Evolutionary conservation across 139 green algal genomes (phyloP), one percentile per base, ranked within the genome.

Genomic region (Chlorella ohadii): DNA sequence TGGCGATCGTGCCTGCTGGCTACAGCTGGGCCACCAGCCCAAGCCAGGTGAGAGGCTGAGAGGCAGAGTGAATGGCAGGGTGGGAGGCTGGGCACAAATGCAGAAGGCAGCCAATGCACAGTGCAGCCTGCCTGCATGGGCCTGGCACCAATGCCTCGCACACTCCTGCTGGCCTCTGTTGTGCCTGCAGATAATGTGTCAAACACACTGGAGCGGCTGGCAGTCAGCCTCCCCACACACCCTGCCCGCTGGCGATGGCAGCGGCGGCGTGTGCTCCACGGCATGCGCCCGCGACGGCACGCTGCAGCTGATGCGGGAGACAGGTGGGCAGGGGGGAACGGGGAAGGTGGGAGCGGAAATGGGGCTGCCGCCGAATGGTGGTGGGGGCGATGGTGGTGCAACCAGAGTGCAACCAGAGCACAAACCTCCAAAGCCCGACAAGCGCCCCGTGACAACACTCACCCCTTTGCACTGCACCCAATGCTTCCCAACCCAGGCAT

Each of bases 201-300:
- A 91, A 33, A 73, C 63, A 27, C 86, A 94, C 65, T 94, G 88
- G 87, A 82, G 39, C 11, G 59, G 74, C 31, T 94, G 90, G 90
- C 65, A 88, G 31, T 74, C 25, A 0, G 33, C 19, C 27, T 90
- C 89, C 1, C 87, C 87, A 0, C 76, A 91, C 44, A 59, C 27
- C 12, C 57, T 81, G 59, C 31, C 41, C 5, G n/a, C 15, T 22
- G 51, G 51, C 12, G 51, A 36, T 17, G 39, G 33, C 22, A 34
- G 57, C 16, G 61, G 71, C 36, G 47, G 31, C 38, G 6, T 31
- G 33, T 94, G 90, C 83, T 92, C 89, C 44, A 87, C 79, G 34
- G 84, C 78, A 22, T 95, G 92, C 88, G 94, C 90, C 2, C 38
- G 57, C 15, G 77, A 78, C 28, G 89, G 83, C 7, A 88, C 86